Base-by-base conservation (phyloP, 129 eudicot species). In the Gnaphalium uliginosum region DNA sequence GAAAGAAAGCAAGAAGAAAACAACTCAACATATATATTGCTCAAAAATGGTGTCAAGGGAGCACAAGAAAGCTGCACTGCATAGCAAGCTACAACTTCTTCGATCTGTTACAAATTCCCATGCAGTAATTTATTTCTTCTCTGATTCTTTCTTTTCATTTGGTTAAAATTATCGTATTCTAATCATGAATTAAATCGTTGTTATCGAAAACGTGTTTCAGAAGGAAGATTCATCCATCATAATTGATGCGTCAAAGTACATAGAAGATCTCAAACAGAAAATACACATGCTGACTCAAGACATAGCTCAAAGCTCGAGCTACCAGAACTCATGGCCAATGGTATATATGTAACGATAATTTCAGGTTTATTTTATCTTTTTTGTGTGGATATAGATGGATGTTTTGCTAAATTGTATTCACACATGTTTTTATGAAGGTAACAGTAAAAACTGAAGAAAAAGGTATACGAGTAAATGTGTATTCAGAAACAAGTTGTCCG, bases 31-130 rank as follows among this genome's bases (percentile, higher is more conserved):
- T 35, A 67, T 26, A 58, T n/a, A 6, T 33, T 33, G 6, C 66
- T 69, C 33, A 39, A 76, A 78, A 60, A 93, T 90, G 96, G 90
- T 85, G 77, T 90, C 98, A 29, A 88, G 89, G 72, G 93, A 88
- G 96, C 88, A 87, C 79, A 88, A 82, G 80, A 90, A 89, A 85
- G 91, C 89, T 66, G 89, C 85, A 62, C 85, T 93, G 86, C 93
- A 90, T 86, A 96, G 90, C 83, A 90, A 93, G 86, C 91, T 93
- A 66, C 98, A 93, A 81, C 86, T 93, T 67, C 98, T 93, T 85
- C 93, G 96, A 66, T 90, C 98, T 61, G 76, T 93, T 76, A 88
- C 98, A 56, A 84, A 93, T 77, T 93, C 98, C 79, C 97, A 90
- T 84, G 93, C 98, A 59, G 98, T 93, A 93, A 90, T 69, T 73